phyloP scores from a whole-genome alignment of 2,329 filamentous ascomycete species.

The Seiridium unicorne region DNA sequence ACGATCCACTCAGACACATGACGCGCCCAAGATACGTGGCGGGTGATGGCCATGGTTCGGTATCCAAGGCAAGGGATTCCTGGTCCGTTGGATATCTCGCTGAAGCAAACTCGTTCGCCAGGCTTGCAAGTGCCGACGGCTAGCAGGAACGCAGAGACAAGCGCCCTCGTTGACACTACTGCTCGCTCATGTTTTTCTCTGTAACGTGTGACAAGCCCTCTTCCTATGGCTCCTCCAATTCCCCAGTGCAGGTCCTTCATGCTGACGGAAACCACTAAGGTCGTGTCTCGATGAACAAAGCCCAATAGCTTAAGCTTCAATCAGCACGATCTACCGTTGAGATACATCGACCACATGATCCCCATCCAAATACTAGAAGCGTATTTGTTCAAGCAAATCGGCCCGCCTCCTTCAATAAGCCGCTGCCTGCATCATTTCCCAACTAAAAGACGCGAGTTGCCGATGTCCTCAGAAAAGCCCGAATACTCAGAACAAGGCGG shows the following conservation, averaged over 20 bases:
- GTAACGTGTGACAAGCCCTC: not conserved
- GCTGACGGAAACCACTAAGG: not conserved
- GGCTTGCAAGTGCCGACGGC: constrained; percentile 1
- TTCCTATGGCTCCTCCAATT: not conserved
- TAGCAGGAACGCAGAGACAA: not conserved
- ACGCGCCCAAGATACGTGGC: constrained; percentile 4
- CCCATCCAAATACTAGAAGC: no score
- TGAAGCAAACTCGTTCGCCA: not conserved
- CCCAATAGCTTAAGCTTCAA: not conserved
- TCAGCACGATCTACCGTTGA: not conserved
- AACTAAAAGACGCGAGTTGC: not conserved
- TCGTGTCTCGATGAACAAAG: not conserved
- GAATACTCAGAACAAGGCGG: not conserved
- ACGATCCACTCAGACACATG: not conserved
- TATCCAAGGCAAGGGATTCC: not conserved
- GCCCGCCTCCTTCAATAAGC: not conserved
- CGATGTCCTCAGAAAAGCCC: not conserved
- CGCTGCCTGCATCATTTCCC: not conserved
- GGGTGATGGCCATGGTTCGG: not conserved
- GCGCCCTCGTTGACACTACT: not conserved
- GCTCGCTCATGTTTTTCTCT: not conserved
- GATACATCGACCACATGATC: not conserved
- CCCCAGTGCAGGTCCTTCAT: not conserved
- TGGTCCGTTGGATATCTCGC: not conserved
- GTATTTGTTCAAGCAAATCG: not conserved